Conservation (phyloP, 2,329 filamentous ascomycete genomes). For the Tolypocladium paradoxum region DNA sequence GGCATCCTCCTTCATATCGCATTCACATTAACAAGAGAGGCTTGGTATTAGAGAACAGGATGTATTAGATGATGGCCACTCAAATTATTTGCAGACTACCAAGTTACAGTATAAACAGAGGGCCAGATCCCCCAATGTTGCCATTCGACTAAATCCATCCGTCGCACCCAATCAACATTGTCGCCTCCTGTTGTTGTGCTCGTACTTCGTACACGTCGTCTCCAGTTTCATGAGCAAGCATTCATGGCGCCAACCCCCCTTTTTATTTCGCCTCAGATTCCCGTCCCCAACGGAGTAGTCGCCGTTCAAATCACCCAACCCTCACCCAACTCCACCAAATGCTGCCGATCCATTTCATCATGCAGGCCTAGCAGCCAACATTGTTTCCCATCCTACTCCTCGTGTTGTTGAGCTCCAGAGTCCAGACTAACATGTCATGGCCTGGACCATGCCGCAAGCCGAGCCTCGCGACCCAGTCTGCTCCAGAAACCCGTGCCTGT, state of each 20-base stretch:
- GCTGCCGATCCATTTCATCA: constrained; percentile 1
- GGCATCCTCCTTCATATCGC: not conserved
- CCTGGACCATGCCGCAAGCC: not conserved
- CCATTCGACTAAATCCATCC: not conserved
- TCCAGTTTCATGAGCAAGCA: not conserved
- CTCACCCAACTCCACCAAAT: constrained; percentile 1
- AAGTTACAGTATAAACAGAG: not conserved
- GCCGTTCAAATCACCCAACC: not conserved
- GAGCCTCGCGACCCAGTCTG: not conserved
- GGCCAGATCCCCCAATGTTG: not conserved
- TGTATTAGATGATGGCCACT: not conserved
- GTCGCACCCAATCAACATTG: not conserved
- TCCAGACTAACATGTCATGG: no score
- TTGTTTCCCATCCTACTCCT: not conserved
- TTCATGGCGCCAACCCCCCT: not conserved
- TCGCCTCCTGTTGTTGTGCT: not conserved
- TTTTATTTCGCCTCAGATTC: not conserved
- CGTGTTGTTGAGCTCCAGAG: not conserved
- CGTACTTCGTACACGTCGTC: not conserved
- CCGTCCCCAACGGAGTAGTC: not conserved
- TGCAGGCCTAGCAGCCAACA: not conserved
- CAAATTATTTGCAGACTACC: not conserved
- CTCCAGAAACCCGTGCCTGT: not conserved
- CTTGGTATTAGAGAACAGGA: not conserved
- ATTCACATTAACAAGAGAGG: not conserved